A percentile compares a stretch with the other conserved stretches of the same genome.
phyloP scores from a whole-genome alignment of 1,139 yeast genomes.

The Saccharomyces pastorianus region DNA sequence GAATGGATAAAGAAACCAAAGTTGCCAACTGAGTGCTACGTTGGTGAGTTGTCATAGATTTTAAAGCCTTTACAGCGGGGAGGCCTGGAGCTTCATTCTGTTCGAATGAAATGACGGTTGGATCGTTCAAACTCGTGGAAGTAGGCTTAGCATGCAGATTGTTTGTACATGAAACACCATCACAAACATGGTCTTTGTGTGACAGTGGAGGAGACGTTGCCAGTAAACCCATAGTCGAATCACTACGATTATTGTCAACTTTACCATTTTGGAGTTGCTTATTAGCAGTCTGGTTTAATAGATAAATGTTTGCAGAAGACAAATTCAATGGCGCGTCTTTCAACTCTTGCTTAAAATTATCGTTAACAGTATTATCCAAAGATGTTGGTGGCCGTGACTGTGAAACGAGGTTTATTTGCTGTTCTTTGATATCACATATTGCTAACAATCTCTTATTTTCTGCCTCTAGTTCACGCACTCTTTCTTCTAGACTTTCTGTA shows the following conservation, averaged over 20 bases:
- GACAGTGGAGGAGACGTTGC: constrained; percentile 17
- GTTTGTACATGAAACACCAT: constrained; percentile 48
- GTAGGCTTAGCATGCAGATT: constrained; percentile 37
- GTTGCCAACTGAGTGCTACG: constrained; percentile 50
- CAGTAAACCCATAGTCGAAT: not conserved
- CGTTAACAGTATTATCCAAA: not conserved
- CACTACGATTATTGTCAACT: not conserved
- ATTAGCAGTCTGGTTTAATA: constrained; percentile 20
- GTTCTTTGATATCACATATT: constrained; percentile 52
- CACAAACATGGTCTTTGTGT: constrained; percentile 39
- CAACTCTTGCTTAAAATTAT: not conserved
- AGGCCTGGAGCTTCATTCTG: constrained; percentile 71
- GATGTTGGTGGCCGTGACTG: not conserved
- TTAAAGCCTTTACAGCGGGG: constrained; percentile 51
- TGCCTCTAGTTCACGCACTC: constrained; percentile 53
- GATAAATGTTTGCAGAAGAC: constrained; percentile 31
- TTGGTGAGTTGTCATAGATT: constrained; percentile 42
- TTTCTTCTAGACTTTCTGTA: constrained; percentile 59
- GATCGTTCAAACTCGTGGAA: constrained; percentile 24
- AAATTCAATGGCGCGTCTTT: constrained; percentile 13
- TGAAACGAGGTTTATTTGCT: constrained; percentile 39
- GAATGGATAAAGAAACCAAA: constrained; percentile 63
- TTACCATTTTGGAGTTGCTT: constrained; percentile 5
- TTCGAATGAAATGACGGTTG: constrained; percentile 36
- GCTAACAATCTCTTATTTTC: constrained; percentile 46